Percentiles rank a stretch among this genome's conserved stretches.
These are phyloP conservation scores for Anastatica hierochuntica DNA, from an alignment of 345 rosid genomes.

Conservation along the genomic window DNA sequence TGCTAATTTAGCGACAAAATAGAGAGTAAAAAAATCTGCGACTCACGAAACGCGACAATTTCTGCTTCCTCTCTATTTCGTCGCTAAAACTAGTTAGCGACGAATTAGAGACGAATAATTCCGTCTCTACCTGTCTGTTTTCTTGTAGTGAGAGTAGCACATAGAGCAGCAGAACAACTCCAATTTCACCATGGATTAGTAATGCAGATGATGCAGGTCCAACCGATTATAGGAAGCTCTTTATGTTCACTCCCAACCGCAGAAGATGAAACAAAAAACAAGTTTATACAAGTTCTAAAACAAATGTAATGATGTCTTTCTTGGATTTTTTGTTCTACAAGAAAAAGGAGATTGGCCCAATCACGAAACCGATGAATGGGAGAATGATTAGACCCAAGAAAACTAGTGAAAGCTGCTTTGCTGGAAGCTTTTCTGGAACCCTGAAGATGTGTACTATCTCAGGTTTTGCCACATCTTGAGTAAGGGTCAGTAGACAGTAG, in stretches of 20 bases:
- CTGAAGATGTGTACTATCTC: slow-evolving; percentile 86
- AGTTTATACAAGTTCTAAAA: not conserved
- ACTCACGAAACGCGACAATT: no score
- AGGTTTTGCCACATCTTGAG: slow-evolving; percentile 69
- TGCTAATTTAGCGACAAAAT: no score
- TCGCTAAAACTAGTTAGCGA: no score
- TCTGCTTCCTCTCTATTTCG: no score
- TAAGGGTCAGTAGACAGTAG: slow-evolving; percentile 46
- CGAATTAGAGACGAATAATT: no score
- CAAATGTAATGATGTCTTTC: not conserved
- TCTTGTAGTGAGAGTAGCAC: slow-evolving; percentile 82
- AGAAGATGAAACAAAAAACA: slow-evolving; percentile 37
- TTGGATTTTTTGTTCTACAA: not conserved
- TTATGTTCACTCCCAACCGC: slow-evolving; percentile 68
- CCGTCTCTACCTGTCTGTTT: no score
- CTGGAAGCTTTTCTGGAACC: slow-evolving; percentile 83
- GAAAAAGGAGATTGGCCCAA: slow-evolving; percentile 54
- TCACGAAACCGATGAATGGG: slow-evolving; percentile 68
- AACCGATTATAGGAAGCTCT: slow-evolving; percentile 67
- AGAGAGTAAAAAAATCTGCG: no score
- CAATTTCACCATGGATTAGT: slow-evolving; percentile 82
- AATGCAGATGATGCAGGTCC: slow-evolving; percentile 53
- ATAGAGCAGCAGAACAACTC: slow-evolving; percentile 72
- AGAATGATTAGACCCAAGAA: slow-evolving; percentile 70
- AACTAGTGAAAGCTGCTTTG: slow-evolving; percentile 62